Evolutionary conservation across 345 rosid species (phyloP).

Genomic region (Eucalyptus coolabah): DNA sequence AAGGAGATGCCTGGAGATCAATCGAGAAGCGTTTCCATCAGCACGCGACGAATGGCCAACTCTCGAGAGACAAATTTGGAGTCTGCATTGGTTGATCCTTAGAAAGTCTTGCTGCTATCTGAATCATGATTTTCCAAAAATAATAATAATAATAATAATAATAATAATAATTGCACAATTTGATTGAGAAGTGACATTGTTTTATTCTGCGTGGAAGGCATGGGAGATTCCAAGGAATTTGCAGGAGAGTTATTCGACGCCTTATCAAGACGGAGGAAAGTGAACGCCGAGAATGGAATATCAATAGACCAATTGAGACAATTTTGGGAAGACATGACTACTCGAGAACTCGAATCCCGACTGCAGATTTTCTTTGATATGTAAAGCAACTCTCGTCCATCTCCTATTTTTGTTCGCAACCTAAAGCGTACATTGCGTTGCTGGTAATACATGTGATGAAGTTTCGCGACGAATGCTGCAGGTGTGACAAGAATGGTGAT

Average conservation of each 20-base stretch:
- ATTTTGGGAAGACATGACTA: constrained; percentile 90
- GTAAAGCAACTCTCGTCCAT: constrained; percentile 10
- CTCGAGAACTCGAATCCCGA: constrained; percentile 70
- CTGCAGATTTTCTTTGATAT: constrained; percentile 91
- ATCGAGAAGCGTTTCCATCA: constrained; percentile 61
- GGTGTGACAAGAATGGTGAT: constrained; percentile 98
- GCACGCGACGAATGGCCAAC: constrained; percentile 41
- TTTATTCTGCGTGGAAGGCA: constrained; percentile 22
- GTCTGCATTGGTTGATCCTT: constrained; percentile 45
- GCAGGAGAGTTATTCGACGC: constrained; percentile 63
- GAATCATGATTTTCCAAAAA: neutral
- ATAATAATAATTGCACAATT: neutral
- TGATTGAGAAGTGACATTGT: neutral
- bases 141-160: neutral
- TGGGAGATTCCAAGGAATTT: constrained; percentile 85
- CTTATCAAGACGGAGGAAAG: constrained; percentile 53
- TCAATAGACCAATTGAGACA: constrained; percentile 33
- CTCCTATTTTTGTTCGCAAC: neutral
- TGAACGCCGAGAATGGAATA: constrained; percentile 38
- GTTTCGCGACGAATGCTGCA: neutral
- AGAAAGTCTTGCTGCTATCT: neutral
- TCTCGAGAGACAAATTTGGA: constrained; percentile 59
- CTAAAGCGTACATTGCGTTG: neutral
- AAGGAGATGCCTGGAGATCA: constrained; percentile 67
- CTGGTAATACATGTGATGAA: neutral